These are phyloP conservation scores for Gnetum montanum DNA, from an alignment of 75 land plant species.

Conservation along the genomic window DNA sequence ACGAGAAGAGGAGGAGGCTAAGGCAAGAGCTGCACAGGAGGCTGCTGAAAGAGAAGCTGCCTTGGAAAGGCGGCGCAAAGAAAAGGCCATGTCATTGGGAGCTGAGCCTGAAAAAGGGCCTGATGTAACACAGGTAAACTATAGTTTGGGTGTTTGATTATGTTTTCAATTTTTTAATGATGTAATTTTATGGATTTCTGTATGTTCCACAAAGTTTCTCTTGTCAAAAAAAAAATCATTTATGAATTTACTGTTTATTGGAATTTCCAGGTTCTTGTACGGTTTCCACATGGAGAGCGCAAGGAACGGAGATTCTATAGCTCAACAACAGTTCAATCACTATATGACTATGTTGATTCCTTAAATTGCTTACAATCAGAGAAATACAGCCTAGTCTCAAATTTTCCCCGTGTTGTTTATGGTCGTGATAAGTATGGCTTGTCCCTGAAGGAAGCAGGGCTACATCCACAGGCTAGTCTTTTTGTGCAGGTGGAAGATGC, in stretches of 20 bases:
- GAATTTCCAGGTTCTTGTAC: slow-evolving; percentile 63
- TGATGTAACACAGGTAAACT: slow-evolving; percentile 88
- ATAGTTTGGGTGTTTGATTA: too few relatives aligned
- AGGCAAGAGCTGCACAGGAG: slow-evolving; percentile 63
- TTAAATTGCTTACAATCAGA: slow-evolving; percentile 49
- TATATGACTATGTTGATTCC: slow-evolving; percentile 93
- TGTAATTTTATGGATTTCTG: neutral
- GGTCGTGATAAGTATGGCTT: slow-evolving; percentile 56
- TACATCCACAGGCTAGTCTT: slow-evolving; percentile 95
- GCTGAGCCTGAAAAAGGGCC: slow-evolving; percentile 95
- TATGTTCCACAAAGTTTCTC: neutral
- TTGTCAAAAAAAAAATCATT: too few relatives aligned
- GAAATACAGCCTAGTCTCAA: slow-evolving; percentile 71
- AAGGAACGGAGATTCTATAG: slow-evolving; percentile 75
- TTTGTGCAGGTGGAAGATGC: slow-evolving; percentile 60
- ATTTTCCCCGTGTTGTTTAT: slow-evolving; percentile 80
- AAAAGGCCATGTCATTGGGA: slow-evolving; percentile 86
- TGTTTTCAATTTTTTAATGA: neutral
- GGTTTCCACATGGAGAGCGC: slow-evolving; percentile 90
- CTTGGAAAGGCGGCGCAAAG: slow-evolving; percentile 54
- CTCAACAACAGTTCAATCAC: slow-evolving; percentile 43
- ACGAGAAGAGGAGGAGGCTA: slow-evolving; percentile 85
- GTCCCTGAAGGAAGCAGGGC: slow-evolving; percentile 80
- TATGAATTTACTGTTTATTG: neutral
- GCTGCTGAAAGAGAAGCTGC: slow-evolving; percentile 93